Conservation (phyloP, 2,329 filamentous ascomycete species). For the Trichoderma atrobrunneum region DNA sequence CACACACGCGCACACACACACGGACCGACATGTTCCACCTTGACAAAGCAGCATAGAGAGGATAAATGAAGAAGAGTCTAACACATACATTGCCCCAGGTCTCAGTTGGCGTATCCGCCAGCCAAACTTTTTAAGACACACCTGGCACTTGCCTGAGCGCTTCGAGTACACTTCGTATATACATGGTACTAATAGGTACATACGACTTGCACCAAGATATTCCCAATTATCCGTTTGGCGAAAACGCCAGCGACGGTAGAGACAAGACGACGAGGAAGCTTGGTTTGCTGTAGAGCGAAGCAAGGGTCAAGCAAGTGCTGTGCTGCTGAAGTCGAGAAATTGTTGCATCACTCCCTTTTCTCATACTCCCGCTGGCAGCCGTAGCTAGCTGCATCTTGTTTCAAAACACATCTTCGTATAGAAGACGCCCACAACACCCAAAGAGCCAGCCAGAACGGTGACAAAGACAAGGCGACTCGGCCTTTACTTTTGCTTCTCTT, state of each 20-base stretch:
- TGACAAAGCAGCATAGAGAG: neutral
- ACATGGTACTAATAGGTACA: neutral
- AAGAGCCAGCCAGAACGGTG: neutral
- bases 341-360: neutral
- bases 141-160: neutral
- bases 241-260: neutral
- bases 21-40: neutral
- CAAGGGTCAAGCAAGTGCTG: neutral
- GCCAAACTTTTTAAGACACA: neutral
- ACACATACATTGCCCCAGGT: conserved; percentile 15
- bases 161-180: neutral
- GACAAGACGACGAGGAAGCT: neutral
- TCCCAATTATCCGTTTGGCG: neutral
- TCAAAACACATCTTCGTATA: neutral
- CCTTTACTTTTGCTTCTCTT: neutral
- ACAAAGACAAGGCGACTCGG: neutral
- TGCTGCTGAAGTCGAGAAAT: neutral
- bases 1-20: neutral
- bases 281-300: neutral
- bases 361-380: neutral
- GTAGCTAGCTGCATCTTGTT: neutral
- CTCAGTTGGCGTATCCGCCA: conserved; percentile 9
- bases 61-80: conserved; percentile 9
- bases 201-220: neutral
- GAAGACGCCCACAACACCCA: neutral